Percentiles rank a stretch among this genome's conserved stretches.
phyloP scores from a whole-genome alignment of 495 filamentous ascomycete species.

The Chlorociboria aeruginascens region DNA sequence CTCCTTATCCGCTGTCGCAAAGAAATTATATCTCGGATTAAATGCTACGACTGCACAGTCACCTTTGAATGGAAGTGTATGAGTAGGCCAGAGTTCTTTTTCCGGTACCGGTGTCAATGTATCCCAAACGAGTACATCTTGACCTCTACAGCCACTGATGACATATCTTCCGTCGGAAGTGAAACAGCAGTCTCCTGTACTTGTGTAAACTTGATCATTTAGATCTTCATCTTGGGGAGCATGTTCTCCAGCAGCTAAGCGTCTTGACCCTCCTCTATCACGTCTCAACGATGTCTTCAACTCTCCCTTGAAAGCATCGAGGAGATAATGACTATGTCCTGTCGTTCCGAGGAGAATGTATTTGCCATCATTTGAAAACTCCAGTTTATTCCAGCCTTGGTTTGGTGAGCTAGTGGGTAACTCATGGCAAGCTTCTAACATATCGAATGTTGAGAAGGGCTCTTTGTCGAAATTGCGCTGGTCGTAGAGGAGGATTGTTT shows the following conservation, averaged over 20 bases:
- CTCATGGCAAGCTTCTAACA: constrained; percentile 36
- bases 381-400: constrained; percentile 70
- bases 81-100: constrained; percentile 50
- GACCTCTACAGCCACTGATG: constrained; percentile 58
- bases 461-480: constrained; percentile 82
- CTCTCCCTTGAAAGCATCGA: constrained; percentile 78
- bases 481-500: constrained; percentile 80
- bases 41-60: constrained; percentile 67
- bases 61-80: constrained; percentile 51
- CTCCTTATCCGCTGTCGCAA: constrained; percentile 80
- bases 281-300: constrained; percentile 52
- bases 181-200: constrained; percentile 74
- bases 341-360: constrained; percentile 70
- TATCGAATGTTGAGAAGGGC: constrained; percentile 79
- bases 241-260: constrained; percentile 37
- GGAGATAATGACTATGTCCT: constrained; percentile 67
- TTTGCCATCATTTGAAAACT: constrained; percentile 94
- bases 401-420: constrained; percentile 20
- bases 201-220: constrained; percentile 27
- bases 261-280: constrained; percentile 28
- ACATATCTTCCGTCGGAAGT: constrained; percentile 79
- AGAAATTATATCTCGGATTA: constrained; percentile 82
- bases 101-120: constrained; percentile 42
- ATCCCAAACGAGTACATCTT: constrained; percentile 80
- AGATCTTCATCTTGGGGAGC: constrained; percentile 15